These are phyloP conservation scores for Brassica napus DNA, from an alignment of 345 rosid genomes.

Conservation along the genomic window Da-Ae NC_063447.1:7073001-7073500, in stretches of 20 bases:
- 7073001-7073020: slow-evolving; percentile 23
- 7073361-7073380: slow-evolving; percentile 72
- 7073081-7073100: slow-evolving; percentile 69
- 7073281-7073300: slow-evolving; percentile 67
- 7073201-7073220: slow-evolving; percentile 62
- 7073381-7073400: slow-evolving; percentile 74
- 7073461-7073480: slow-evolving; percentile 69
- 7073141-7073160: slow-evolving; percentile 77
- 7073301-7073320: slow-evolving; percentile 63
- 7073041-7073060: slow-evolving; percentile 75
- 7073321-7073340: slow-evolving; percentile 59
- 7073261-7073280: slow-evolving; percentile 64
- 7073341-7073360: slow-evolving; percentile 55
- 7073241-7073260: slow-evolving; percentile 70
- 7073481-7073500: slow-evolving; percentile 49
- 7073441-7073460: slow-evolving; percentile 57
- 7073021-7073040: slow-evolving; percentile 45
- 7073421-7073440: slow-evolving; percentile 62
- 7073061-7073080: slow-evolving; percentile 78
- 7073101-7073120: slow-evolving; percentile 79
- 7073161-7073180: slow-evolving; percentile 52
- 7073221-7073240: slow-evolving; percentile 67
- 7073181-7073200: slow-evolving; percentile 70
- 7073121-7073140: slow-evolving; percentile 85
- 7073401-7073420: slow-evolving; percentile 81